A percentile compares a stretch with the other conserved stretches of the same genome.
Conservation (phyloP, 345 rosid species). For the Salix caprea region DNA sequence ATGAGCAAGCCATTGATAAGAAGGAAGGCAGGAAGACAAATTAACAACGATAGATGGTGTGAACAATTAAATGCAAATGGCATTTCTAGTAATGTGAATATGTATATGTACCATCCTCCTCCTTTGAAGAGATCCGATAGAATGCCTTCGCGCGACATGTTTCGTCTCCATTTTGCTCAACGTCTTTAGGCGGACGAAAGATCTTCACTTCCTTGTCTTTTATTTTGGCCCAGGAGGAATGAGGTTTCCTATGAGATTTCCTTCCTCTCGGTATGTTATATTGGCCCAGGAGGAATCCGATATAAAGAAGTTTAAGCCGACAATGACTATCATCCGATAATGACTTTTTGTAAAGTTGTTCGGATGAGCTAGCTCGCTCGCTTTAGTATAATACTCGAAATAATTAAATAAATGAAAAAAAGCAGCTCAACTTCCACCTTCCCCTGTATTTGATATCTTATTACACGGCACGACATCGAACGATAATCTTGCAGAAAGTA, state of each 20-base stretch:
- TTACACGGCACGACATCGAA: background rate
- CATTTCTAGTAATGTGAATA: too few relatives aligned
- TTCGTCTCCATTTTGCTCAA: background rate
- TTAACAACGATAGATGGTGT: background rate
- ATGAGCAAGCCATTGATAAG: background rate
- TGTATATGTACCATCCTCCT: background rate
- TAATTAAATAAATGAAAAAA: too few relatives aligned
- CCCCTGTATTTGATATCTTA: accelerated
- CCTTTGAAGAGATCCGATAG: background rate
- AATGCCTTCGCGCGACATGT: background rate
- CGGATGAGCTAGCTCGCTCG: too few relatives aligned
- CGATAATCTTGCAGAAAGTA: background rate
- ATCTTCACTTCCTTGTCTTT: accelerated
- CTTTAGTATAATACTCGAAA: too few relatives aligned
- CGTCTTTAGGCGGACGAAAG: background rate
- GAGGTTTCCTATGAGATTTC: too few relatives aligned
- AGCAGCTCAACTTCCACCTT: accelerated
- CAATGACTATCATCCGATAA: too few relatives aligned
- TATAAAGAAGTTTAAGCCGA: too few relatives aligned
- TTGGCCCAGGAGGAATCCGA: too few relatives aligned
- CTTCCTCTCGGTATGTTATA: too few relatives aligned
- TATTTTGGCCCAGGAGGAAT: accelerated
- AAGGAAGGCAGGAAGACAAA: background rate
- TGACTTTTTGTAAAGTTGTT: too few relatives aligned
- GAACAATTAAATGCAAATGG: too few relatives aligned